phyloP scores from a whole-genome alignment of 495 filamentous ascomycete genomes.

The Poronia punctata region DNA sequence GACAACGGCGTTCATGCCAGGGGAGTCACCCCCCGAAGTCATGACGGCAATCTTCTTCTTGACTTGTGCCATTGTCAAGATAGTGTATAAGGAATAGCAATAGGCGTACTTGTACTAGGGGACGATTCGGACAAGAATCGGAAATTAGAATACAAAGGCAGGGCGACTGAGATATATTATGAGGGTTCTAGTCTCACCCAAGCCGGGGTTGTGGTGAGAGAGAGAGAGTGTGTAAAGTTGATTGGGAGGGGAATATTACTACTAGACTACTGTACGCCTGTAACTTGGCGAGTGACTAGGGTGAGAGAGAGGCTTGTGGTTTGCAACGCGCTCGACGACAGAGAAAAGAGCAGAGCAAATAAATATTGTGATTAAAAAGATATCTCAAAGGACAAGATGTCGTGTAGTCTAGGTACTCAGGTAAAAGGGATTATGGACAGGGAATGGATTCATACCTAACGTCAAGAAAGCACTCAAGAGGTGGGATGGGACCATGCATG shows the following conservation, averaged over 20 bases:
- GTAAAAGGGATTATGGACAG: too few species aligned
- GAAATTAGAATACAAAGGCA: neutral
- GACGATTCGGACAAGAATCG: neutral
- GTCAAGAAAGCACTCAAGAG: conserved; percentile 9
- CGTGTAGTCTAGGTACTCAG: too few species aligned
- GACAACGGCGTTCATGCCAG: conserved; percentile 95
- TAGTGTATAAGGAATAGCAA: neutral
- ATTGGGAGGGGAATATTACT: neutral
- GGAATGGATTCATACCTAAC: too few species aligned
- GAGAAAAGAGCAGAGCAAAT: conserved; percentile 1
- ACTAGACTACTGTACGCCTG: neutral
- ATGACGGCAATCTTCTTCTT: conserved; percentile 88
- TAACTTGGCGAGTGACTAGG: too few species aligned
- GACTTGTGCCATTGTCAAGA: conserved; percentile 27
- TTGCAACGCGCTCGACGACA: too few species aligned
- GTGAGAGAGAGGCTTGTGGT: too few species aligned
- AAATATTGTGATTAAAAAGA: neutral
- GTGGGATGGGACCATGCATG: conserved; percentile 8
- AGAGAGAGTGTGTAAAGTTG: neutral
- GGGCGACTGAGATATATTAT: neutral
- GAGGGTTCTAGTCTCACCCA: neutral
- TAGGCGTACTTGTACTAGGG: neutral
- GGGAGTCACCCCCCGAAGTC: conserved; percentile 95
- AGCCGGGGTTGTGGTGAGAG: neutral
- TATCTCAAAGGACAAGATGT: too few species aligned